These are phyloP conservation scores for Pythium apleroticum DNA, from an alignment of 352 stramenopile genomes.

Conservation along the genomic window DNA sequence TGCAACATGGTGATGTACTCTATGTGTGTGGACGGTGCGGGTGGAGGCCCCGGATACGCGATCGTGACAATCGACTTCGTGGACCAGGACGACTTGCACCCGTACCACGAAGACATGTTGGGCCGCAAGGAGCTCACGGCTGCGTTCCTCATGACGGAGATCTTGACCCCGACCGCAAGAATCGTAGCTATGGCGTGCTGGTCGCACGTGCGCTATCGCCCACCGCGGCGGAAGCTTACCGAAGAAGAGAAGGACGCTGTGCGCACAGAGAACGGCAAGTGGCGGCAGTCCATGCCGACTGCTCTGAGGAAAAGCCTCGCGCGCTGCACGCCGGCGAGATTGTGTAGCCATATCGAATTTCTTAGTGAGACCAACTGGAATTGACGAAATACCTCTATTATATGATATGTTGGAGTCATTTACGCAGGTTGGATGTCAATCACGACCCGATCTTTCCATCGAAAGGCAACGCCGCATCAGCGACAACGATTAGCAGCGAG, in stretches of 20 bases:
- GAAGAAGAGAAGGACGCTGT: not conserved
- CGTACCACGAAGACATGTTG: not conserved
- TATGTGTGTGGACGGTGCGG: not conserved
- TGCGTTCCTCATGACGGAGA: not conserved
- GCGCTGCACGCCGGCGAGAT: not conserved
- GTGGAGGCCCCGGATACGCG: not conserved
- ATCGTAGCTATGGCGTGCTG: not conserved
- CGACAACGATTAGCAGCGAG: too few species aligned
- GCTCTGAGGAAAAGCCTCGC: not conserved
- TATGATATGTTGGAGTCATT: too few species aligned
- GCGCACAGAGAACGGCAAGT: not conserved
- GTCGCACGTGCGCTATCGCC: not conserved
- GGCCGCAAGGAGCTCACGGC: not conserved
- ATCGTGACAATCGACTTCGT: not conserved
- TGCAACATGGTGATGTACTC: not conserved
- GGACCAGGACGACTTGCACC: not conserved
- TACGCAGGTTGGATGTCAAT: not conserved
- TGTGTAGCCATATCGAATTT: not conserved
- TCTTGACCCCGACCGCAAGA: not conserved
- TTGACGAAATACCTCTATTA: not conserved
- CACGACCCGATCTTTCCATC: constrained; percentile 8
- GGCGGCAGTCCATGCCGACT: not conserved
- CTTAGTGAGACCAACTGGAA: too few species aligned
- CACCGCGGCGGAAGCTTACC: not conserved
- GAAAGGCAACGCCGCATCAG: too few species aligned